Evolutionary conservation across 2,329 filamentous ascomycete species (phyloP).

Genomic region (Pseudodiploospora longispora): DNA sequence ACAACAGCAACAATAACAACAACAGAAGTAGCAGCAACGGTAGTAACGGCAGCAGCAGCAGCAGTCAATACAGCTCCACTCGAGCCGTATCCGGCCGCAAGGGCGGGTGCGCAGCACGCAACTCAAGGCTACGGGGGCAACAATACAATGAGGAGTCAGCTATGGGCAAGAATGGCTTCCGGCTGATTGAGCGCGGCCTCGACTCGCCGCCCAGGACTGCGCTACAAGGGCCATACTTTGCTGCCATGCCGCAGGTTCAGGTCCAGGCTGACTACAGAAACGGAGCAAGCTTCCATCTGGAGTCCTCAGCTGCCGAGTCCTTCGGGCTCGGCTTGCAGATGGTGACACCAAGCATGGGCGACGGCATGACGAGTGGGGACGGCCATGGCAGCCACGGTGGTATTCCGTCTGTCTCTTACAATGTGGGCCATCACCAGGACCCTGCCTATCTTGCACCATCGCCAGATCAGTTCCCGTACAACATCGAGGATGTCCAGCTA

Average conservation of each 20-base stretch:
- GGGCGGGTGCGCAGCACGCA: constrained; percentile 24
- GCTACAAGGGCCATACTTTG: constrained; percentile 14
- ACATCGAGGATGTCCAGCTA: constrained; percentile 17
- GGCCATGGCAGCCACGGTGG: constrained; percentile 1
- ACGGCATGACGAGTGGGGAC: constrained; percentile 1
- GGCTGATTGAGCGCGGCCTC: constrained; percentile 6
- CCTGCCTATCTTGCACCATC: constrained; percentile 12
- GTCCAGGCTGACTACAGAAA: not conserved
- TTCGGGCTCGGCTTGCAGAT: constrained; percentile 11
- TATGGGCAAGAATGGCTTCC: constrained; percentile 6
- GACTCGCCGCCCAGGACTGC: constrained; percentile 12
- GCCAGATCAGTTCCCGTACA: constrained; percentile 17
- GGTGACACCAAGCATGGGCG: constrained; percentile 5
- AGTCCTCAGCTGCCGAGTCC: constrained; percentile 1
- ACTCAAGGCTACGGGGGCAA: constrained; percentile 16
- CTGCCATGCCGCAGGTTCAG: constrained; percentile 9
- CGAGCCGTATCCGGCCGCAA: constrained; percentile 24
- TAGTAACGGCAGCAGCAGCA: not conserved
- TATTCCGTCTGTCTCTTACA: constrained; percentile 2
- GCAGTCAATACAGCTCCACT: constrained; percentile 19
- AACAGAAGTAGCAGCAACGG: constrained; percentile 1
- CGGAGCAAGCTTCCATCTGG: no score
- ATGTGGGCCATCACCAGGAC: constrained; percentile 5
- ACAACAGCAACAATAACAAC: constrained; percentile 5
- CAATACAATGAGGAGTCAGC: constrained; percentile 14